These are phyloP conservation scores for Euptelea pleiosperma DNA, from an alignment of 164 flowering plant species.

Conservation along the genomic window DNA sequence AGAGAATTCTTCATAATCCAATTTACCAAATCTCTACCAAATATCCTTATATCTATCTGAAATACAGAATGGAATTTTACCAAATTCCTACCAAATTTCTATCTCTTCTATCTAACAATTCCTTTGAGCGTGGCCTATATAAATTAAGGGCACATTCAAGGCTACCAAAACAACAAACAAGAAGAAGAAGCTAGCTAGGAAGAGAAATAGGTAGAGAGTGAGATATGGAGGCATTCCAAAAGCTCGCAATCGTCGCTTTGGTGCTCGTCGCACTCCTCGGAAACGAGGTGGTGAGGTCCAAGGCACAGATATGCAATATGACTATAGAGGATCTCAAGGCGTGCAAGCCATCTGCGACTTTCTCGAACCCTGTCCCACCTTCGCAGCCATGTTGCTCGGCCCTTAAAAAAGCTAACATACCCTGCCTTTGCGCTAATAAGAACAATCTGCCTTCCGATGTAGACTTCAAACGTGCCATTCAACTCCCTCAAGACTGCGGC, in stretches of 20 bases:
- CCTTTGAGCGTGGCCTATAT: too few relatives aligned
- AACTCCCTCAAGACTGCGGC: slow-evolving; percentile 28
- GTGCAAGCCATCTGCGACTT: slow-evolving; percentile 30
- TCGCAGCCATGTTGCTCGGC: slow-evolving; percentile 26
- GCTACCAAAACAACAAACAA: too few relatives aligned
- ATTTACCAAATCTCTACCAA: too few relatives aligned
- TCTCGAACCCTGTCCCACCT: slow-evolving; percentile 23
- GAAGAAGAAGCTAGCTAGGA: too few relatives aligned
- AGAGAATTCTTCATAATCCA: too few relatives aligned
- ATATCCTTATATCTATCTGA: too few relatives aligned
- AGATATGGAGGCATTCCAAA: background rate
- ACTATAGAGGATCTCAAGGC: slow-evolving; percentile 13
- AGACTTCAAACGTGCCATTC: slow-evolving; percentile 32
- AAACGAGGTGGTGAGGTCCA: background rate
- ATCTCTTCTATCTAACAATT: too few relatives aligned
- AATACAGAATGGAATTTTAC: too few relatives aligned
- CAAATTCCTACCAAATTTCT: too few relatives aligned
- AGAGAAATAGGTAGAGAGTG: too few relatives aligned
- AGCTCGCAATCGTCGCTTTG: slow-evolving; percentile 1
- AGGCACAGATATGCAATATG: slow-evolving; percentile 22
- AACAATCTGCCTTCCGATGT: slow-evolving; percentile 31
- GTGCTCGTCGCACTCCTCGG: slow-evolving; percentile 9
- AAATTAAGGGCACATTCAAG: too few relatives aligned
- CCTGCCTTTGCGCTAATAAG: slow-evolving; percentile 27
- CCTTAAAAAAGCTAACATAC: slow-evolving; percentile 24